phyloP scores from a whole-genome alignment of 2,329 filamentous ascomycete genomes.

The Pseudogymnoascus sp. region DNA sequence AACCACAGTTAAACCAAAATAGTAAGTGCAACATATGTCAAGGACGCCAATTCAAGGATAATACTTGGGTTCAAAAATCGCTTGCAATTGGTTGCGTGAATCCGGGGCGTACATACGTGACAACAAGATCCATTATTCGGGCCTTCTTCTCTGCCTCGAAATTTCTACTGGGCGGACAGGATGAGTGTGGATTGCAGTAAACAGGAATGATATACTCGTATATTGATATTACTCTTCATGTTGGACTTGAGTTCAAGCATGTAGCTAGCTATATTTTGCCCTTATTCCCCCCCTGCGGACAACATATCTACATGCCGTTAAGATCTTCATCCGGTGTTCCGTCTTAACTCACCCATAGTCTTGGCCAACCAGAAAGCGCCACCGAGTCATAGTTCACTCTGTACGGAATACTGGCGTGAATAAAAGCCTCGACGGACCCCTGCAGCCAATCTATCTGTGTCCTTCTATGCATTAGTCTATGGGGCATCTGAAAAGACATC shows the following conservation, averaged over 20 bases:
- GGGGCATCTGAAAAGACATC: background rate
- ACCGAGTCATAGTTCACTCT: background rate
- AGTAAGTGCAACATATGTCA: background rate
- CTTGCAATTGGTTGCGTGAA: background rate
- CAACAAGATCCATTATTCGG: background rate
- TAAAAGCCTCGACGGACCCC: background rate
- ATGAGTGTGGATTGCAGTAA: background rate
- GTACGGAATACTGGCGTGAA: background rate
- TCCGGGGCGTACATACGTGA: background rate
- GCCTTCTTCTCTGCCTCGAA: background rate
- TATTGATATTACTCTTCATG: background rate
- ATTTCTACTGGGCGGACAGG: background rate
- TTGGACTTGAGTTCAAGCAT: background rate
- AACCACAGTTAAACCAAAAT: background rate
- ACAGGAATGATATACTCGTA: background rate
- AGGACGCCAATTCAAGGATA: background rate
- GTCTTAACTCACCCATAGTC: background rate
- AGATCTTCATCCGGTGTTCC: background rate
- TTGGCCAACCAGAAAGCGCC: conserved; percentile 2
- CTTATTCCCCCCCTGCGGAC: background rate
- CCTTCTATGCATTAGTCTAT: background rate
- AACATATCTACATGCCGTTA: background rate
- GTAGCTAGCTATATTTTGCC: background rate
- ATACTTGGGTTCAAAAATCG: background rate
- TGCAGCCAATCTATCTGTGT: background rate